These are phyloP conservation scores for Nicotiana tabacum DNA, from an alignment of 257 asterid genomes.

Conservation along the genomic window DNA sequence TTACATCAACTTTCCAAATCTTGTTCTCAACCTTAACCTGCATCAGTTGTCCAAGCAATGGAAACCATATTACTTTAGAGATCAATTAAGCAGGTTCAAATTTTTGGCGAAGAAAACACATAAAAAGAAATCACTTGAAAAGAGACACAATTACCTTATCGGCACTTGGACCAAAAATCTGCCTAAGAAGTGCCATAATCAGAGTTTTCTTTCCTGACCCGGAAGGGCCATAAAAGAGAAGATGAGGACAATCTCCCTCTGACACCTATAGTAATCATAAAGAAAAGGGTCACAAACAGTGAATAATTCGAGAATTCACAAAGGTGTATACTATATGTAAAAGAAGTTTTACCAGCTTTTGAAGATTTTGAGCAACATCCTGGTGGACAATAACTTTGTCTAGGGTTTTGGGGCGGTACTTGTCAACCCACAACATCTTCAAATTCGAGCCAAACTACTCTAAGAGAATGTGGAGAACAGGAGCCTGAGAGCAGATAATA, in stretches of 20 bases:
- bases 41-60: conserved; percentile 15
- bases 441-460: background rate
- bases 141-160: conserved; percentile 58
- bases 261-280: conserved; percentile 46
- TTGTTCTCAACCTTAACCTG: conserved; percentile 95
- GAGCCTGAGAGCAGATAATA: background rate
- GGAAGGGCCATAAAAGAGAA: conserved; percentile 89
- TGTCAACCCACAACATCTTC: conserved; percentile 95
- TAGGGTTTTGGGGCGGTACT: conserved; percentile 90
- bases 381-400: conserved; percentile 78
- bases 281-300: background rate
- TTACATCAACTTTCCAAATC: conserved; percentile 92
- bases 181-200: conserved; percentile 90
- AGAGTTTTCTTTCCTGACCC: conserved; percentile 99
- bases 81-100: conserved; percentile 11
- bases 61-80: background rate
- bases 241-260: conserved; percentile 95
- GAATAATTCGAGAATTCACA: background rate
- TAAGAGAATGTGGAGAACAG: background rate
- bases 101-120: background rate
- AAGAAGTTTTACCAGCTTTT: conserved; percentile 56
- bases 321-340: background rate
- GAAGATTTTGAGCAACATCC: conserved; percentile 84
- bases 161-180: conserved; percentile 85
- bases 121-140: background rate